These are phyloP conservation scores for Trichoderma hamatum DNA, from an alignment of 2,329 filamentous ascomycete species.

Conservation along the genomic window DNA sequence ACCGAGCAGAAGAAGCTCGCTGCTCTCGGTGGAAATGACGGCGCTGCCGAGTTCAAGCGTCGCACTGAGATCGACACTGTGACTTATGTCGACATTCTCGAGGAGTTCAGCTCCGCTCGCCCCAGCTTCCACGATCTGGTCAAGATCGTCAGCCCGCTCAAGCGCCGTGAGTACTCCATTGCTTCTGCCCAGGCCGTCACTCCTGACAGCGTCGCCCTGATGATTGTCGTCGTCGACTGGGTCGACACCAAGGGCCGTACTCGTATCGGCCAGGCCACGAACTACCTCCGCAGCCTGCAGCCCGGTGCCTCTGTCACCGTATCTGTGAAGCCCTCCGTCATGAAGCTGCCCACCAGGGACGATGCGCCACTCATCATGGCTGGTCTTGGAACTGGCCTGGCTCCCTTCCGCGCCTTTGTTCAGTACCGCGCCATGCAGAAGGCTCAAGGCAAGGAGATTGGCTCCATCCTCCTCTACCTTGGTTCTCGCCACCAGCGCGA, in stretches of 20 bases:
- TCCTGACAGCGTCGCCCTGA: constrained; percentile 84
- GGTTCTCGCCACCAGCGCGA: constrained; percentile 96
- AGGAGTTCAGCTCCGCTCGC: constrained; percentile 87
- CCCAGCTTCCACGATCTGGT: constrained; percentile 87
- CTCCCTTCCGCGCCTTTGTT: constrained; percentile 98
- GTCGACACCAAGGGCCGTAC: constrained; percentile 83
- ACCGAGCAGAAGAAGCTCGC: constrained; percentile 80
- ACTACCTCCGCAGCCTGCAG: constrained; percentile 78
- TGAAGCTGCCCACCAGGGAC: constrained; percentile 91
- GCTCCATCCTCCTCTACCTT: constrained; percentile 91
- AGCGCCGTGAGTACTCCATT: constrained; percentile 98
- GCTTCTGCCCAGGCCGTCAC: constrained; percentile 95
- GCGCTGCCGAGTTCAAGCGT: constrained; percentile 87
- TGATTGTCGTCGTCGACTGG: constrained; percentile 98
- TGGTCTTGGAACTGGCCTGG: constrained; percentile 94
- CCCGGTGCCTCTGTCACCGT: constrained; percentile 81
- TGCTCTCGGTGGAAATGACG: constrained; percentile 74
- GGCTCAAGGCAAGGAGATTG: constrained; percentile 94
- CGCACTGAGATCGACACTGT: constrained; percentile 87
- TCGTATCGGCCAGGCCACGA: constrained; percentile 90
- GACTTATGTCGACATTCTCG: constrained; percentile 87
- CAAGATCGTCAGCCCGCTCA: constrained; percentile 85
- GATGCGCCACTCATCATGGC: constrained; percentile 98
- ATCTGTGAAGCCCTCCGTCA: constrained; percentile 96
- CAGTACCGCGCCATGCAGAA: constrained; percentile 98